phyloP scores from a whole-genome alignment of 495 filamentous ascomycete species.

The Aspergillus olivimuriae region DNA sequence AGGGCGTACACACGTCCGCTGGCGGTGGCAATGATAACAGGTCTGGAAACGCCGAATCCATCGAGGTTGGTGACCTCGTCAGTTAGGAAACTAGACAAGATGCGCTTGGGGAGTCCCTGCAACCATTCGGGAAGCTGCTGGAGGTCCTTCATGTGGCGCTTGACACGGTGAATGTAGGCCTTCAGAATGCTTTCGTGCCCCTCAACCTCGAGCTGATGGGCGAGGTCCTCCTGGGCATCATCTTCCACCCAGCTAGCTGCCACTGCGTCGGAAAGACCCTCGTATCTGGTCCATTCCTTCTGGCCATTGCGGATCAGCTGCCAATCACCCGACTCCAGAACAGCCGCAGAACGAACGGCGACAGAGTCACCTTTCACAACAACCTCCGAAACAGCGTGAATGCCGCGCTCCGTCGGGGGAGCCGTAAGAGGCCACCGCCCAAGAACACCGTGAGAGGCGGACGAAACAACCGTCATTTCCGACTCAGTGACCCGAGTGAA shows the following conservation, averaged over 20 bases:
- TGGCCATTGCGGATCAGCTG: slow-evolving; percentile 77
- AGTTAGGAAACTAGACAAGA: slow-evolving; percentile 61
- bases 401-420: slow-evolving; percentile 29
- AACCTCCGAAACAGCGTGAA: slow-evolving; percentile 78
- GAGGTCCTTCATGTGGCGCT: slow-evolving; percentile 74
- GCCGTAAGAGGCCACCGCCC: slow-evolving; percentile 59
- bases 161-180: slow-evolving; percentile 84
- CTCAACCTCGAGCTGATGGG: slow-evolving; percentile 75
- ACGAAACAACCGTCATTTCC: slow-evolving; percentile 68
- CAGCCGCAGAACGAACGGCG: slow-evolving; percentile 69
- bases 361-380: slow-evolving; percentile 58
- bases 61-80: slow-evolving; percentile 60
- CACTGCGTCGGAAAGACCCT: slow-evolving; percentile 68
- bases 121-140: slow-evolving; percentile 72
- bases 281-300: slow-evolving; percentile 69
- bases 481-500: slow-evolving; percentile 73
- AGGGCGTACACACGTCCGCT: slow-evolving; percentile 74
- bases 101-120: slow-evolving; percentile 53
- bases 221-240: slow-evolving; percentile 64
- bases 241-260: slow-evolving; percentile 73
- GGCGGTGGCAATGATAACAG: slow-evolving; percentile 73
- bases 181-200: slow-evolving; percentile 69
- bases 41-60: slow-evolving; percentile 81
- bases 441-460: slow-evolving; percentile 66
- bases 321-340: slow-evolving; percentile 73